Conservation (phyloP, 768 basidiomycete species). For the Pleurotus salmoneostramineus region DNA sequence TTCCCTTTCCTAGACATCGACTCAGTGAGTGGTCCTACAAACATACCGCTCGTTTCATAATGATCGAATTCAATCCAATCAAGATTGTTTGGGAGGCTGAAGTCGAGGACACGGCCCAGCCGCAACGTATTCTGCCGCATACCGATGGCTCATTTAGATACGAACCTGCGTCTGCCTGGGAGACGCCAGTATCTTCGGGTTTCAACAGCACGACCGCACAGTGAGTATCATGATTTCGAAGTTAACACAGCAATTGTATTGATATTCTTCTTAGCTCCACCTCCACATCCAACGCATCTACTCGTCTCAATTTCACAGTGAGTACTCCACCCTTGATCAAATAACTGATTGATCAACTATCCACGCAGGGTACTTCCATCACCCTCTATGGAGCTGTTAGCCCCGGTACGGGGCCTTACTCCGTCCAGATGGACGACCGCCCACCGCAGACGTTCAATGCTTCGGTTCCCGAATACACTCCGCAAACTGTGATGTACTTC, state of each 20-base stretch:
- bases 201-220: conserved; percentile 7
- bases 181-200: not conserved
- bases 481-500: conserved; percentile 4
- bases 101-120: not conserved
- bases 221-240: too few species aligned
- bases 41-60: not conserved
- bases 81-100: conserved; percentile 6
- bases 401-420: not conserved
- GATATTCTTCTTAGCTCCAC: not conserved
- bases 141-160: not conserved
- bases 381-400: conserved; percentile 4
- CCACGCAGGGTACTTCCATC: not conserved
- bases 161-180: not conserved
- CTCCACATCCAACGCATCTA: not conserved
- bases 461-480: not conserved
- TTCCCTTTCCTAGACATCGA: conserved; percentile 5
- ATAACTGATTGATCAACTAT: not conserved
- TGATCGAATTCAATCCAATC: not conserved
- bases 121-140: not conserved
- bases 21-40: not conserved
- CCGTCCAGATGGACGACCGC: conserved; percentile 2
- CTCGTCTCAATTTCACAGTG: conserved; percentile 3
- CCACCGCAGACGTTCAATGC: not conserved
- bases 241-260: too few species aligned
- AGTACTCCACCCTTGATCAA: not conserved